A percentile compares a stretch with the other conserved stretches of the same genome.
phyloP scores from a whole-genome alignment of 371 early-diverging fungal genomes.

The Mycotypha africana region DNA sequence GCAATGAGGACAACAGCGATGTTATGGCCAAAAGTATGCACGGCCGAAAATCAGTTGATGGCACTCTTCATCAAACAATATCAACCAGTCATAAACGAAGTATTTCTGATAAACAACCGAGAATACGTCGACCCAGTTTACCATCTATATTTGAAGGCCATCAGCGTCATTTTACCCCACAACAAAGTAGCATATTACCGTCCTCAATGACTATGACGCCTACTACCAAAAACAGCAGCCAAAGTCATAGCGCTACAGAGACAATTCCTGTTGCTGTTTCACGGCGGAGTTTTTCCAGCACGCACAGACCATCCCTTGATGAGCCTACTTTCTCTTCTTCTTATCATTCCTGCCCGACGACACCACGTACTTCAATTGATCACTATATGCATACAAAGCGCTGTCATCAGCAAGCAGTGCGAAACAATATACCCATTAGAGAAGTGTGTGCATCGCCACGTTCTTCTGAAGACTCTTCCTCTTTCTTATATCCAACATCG shows the following conservation, averaged over 20 bases:
- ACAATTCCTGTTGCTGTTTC: too few relatives aligned
- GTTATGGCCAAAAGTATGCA: too few relatives aligned
- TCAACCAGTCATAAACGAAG: conserved; percentile 2
- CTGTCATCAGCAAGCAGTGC: too few relatives aligned
- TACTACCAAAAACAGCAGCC: not conserved
- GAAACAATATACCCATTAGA: too few relatives aligned
- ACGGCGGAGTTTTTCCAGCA: conserved; percentile 7
- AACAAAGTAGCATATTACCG: too few relatives aligned
- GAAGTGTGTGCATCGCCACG: not conserved
- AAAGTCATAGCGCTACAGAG: too few relatives aligned
- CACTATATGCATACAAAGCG: too few relatives aligned
- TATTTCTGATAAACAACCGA: conserved; percentile 4
- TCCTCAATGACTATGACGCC: conserved; percentile 6
- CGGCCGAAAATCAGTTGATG: conserved; percentile 3
- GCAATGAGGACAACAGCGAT: too few relatives aligned
- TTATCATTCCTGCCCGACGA: conserved; percentile 8
- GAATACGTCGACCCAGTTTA: conserved; percentile 15
- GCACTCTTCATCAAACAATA: too few relatives aligned
- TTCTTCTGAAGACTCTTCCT: conserved; percentile 7
- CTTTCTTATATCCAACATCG: not conserved
- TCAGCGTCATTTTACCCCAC: not conserved
- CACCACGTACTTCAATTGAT: conserved; percentile 5
- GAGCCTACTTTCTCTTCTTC: not conserved
- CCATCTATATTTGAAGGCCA: conserved; percentile 15
- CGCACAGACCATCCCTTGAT: conserved; percentile 15